phyloP scores from a whole-genome alignment of 495 filamentous ascomycete genomes.

The Hypoxylon fuscum region DNA sequence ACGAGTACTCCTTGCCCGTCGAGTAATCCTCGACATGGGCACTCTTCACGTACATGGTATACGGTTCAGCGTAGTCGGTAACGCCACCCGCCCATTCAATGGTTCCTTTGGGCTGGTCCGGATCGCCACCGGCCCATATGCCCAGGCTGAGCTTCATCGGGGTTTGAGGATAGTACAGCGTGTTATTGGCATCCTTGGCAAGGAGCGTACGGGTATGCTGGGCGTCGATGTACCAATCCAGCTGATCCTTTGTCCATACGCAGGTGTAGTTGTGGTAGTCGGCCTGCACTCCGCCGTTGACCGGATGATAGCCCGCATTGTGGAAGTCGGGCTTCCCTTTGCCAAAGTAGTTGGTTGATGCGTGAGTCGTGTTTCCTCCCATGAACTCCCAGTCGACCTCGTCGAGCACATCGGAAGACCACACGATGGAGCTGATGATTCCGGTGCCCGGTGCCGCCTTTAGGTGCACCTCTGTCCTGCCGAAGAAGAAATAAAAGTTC shows the following conservation, averaged over 20 bases:
- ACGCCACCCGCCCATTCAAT: constrained; percentile 82
- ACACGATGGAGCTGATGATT: constrained; percentile 83
- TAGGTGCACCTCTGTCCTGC: constrained; percentile 73
- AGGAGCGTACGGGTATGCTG: constrained; percentile 71
- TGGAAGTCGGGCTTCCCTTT: constrained; percentile 67
- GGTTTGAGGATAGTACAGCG: constrained; percentile 79
- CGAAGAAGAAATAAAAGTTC: constrained; percentile 82
- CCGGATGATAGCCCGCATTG: constrained; percentile 68
- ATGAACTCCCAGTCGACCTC: constrained; percentile 93
- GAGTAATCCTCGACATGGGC: constrained; percentile 73
- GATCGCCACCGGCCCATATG: constrained; percentile 87
- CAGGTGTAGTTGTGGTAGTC: constrained; percentile 85
- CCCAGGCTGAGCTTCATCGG: constrained; percentile 86
- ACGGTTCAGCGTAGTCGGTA: constrained; percentile 77
- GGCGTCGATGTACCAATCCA: constrained; percentile 80
- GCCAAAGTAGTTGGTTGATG: constrained; percentile 87
- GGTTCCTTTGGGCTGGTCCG: constrained; percentile 60
- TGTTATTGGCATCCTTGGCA: constrained; percentile 68
- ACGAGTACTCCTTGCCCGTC: constrained; percentile 73
- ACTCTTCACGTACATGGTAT: constrained; percentile 77
- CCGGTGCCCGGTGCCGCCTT: constrained; percentile 77
- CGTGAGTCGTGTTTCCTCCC: constrained; percentile 68
- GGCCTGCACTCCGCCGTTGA: constrained; percentile 48
- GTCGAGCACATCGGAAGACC: constrained; percentile 85
- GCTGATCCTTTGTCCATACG: constrained; percentile 76